These are phyloP conservation scores for Saitozyma sp. DNA, from an alignment of 768 basidiomycete genomes.

Conservation along the genomic window DNA sequence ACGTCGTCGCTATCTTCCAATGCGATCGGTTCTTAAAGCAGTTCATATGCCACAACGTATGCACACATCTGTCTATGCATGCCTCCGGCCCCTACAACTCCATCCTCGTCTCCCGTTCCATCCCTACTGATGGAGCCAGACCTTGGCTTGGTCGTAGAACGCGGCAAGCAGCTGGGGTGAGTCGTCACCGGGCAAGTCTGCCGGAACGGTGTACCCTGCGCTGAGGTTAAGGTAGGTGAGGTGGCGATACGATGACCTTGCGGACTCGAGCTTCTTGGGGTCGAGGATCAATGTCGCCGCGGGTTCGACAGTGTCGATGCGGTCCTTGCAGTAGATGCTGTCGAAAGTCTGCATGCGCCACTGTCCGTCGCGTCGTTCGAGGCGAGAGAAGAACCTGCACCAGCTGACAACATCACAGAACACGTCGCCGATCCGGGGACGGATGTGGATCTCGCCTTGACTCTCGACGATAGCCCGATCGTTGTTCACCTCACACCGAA, in stretches of 20 bases:
- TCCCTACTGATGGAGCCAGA: background rate
- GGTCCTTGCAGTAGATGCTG: slow-evolving; percentile 1
- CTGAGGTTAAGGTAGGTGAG: background rate
- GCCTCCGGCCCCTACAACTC: no score
- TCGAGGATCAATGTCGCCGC: background rate
- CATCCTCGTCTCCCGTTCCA: no score
- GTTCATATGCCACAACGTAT: no score
- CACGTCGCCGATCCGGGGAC: background rate
- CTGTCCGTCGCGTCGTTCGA: background rate
- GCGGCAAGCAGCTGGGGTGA: background rate
- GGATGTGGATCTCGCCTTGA: slow-evolving; percentile 1
- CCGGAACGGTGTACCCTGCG: background rate
- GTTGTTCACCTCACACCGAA: background rate
- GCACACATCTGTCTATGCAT: no score
- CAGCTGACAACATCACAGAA: slow-evolving; percentile 2
- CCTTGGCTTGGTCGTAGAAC: background rate
- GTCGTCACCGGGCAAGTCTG: background rate
- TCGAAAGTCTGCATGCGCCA: background rate
- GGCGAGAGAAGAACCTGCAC: background rate
- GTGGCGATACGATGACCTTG: background rate
- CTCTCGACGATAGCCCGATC: background rate
- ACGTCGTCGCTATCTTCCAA: no score
- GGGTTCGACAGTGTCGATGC: background rate
- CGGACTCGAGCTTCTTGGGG: background rate
- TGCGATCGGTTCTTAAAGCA: no score